Percentiles rank a stretch among this genome's conserved stretches.
Conservation (phyloP, 305 asterid genomes). For the Striga hermonthica region DNA sequence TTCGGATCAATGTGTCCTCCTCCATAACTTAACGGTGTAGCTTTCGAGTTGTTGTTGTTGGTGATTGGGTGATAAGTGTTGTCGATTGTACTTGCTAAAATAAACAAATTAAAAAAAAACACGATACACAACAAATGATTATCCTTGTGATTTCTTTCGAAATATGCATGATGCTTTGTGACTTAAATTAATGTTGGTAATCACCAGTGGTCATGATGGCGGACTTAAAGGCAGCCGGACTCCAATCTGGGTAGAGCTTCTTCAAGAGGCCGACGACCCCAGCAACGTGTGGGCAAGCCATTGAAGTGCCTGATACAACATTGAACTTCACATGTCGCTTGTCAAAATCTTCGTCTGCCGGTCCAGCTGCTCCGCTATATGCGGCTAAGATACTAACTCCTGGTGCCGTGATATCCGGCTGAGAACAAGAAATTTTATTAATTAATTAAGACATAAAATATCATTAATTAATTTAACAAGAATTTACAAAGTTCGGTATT, state of each 20-base stretch:
- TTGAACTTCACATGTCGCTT: conserved; percentile 49
- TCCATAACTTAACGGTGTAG: conserved; percentile 80
- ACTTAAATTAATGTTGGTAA: no score
- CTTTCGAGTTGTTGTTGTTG: conserved; percentile 48
- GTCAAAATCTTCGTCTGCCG: conserved; percentile 33
- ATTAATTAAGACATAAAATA: not conserved
- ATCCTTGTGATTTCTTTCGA: no score
- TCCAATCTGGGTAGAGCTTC: conserved; percentile 78
- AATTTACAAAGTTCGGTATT: not conserved
- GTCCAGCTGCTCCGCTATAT: conserved; percentile 59
- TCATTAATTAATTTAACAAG: no score
- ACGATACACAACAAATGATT: not conserved
- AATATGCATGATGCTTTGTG: no score
- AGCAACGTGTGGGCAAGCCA: conserved; percentile 87
- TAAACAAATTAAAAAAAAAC: not conserved
- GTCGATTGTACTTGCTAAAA: conserved; percentile 61
- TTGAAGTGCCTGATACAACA: conserved; percentile 75
- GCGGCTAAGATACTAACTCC: conserved; percentile 87
- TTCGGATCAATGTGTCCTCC: conserved; percentile 63
- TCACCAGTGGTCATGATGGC: conserved; percentile 57
- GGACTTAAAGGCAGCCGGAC: conserved; percentile 53
- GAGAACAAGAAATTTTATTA: conserved; percentile 15
- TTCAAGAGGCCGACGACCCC: conserved; percentile 81
- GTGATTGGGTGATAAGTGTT: conserved; percentile 52
- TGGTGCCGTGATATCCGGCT: conserved; percentile 96